phyloP scores from a whole-genome alignment of 192 early-diverging fungal species.

The Podila epigama region DNA sequence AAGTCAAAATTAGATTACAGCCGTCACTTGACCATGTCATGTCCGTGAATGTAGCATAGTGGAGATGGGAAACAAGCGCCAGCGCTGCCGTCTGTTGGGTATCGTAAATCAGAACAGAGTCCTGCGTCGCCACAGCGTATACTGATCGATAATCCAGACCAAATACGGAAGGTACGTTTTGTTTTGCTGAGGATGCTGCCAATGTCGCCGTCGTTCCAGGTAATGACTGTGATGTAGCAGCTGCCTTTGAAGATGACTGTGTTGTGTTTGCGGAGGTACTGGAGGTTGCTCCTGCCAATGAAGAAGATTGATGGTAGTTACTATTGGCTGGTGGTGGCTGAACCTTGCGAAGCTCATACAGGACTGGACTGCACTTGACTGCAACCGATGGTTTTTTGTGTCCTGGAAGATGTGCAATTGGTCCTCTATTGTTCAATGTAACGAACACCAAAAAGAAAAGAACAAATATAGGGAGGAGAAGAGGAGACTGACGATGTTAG shows the following conservation, averaged over 20 bases:
- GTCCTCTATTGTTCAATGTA: constrained; percentile 52
- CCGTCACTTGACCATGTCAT: constrained; percentile 87
- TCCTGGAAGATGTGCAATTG: constrained; percentile 73
- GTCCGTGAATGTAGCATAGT: constrained; percentile 92
- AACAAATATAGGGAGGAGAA: too few species aligned
- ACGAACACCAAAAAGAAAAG: not conserved
- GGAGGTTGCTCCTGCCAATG: constrained; percentile 4
- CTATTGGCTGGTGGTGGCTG: constrained; percentile 10
- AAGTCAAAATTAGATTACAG: constrained; percentile 74
- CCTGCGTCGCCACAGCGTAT: constrained; percentile 87
- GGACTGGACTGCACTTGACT: constrained; percentile 71
- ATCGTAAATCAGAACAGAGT: constrained; percentile 87
- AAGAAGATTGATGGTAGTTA: constrained; percentile 1
- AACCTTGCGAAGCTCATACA: constrained; percentile 54
- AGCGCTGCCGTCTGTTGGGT: constrained; percentile 77
- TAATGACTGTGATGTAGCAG: too few species aligned
- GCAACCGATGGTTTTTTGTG: constrained; percentile 82
- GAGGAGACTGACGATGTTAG: not conserved
- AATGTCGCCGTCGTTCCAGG: too few species aligned
- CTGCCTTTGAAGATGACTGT: constrained; percentile 9
- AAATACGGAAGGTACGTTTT: constrained; percentile 37
- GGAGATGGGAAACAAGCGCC: constrained; percentile 77
- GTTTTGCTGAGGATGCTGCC: too few species aligned
- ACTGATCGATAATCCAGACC: constrained; percentile 77
- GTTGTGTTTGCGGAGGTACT: not conserved